These are phyloP conservation scores for Termitomyces sp. DNA, from an alignment of 768 basidiomycete genomes.

Conservation along the genomic window DNA sequence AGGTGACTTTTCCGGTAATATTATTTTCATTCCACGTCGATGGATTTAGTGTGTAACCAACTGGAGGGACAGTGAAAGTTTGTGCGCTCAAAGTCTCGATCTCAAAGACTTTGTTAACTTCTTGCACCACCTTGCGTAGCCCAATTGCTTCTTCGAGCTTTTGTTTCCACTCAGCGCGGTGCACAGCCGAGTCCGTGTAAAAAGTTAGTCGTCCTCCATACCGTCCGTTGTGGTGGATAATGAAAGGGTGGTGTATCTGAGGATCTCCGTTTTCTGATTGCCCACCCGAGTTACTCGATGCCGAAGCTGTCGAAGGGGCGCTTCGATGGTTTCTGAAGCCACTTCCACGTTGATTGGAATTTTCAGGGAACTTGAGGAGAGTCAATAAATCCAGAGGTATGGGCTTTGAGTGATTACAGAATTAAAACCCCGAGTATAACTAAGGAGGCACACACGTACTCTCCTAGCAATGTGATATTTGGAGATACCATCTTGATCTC, in stretches of 20 bases:
- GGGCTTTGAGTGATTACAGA: conserved; percentile 43
- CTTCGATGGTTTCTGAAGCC: conserved; percentile 58
- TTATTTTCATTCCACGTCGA: conserved; percentile 68
- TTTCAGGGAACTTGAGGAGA: conserved; percentile 76
- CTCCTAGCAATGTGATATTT: conserved; percentile 77
- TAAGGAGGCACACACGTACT: conserved; percentile 37
- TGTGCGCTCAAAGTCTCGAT: conserved; percentile 84
- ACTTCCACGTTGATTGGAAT: conserved; percentile 61
- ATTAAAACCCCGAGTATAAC: neutral
- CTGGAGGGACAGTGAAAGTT: conserved; percentile 74
- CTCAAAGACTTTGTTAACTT: conserved; percentile 94
- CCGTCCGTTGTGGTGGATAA: conserved; percentile 83
- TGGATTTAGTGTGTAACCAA: conserved; percentile 37
- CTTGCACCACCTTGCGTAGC: conserved; percentile 81
- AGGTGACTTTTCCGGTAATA: conserved; percentile 84
- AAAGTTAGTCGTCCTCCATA: conserved; percentile 79
- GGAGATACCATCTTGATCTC: conserved; percentile 65
- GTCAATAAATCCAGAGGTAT: conserved; percentile 89
- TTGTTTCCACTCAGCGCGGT: conserved; percentile 80
- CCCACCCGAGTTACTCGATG: conserved; percentile 17
- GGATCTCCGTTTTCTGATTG: conserved; percentile 52
- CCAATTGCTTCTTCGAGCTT: conserved; percentile 90
- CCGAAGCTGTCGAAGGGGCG: conserved; percentile 19
- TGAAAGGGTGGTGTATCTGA: conserved; percentile 82
- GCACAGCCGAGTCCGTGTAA: conserved; percentile 72